Evolutionary conservation across 1,284 basidiomycete species (phyloP).

Genomic region (Volvariella surrecta): DNA sequence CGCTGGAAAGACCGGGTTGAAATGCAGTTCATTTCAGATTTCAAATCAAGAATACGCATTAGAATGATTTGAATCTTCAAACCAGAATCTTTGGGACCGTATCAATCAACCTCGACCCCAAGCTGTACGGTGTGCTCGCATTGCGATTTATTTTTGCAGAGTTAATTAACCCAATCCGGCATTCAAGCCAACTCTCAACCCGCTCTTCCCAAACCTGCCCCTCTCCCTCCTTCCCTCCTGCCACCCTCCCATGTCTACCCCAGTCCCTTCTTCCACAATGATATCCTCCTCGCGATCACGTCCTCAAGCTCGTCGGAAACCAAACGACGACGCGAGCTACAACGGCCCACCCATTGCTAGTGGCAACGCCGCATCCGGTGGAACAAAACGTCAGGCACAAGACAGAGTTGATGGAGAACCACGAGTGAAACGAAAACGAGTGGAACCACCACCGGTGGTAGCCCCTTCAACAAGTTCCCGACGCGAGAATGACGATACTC

Average conservation of each 20-base stretch:
- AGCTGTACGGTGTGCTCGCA: too few species aligned
- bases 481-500: conserved; percentile 24
- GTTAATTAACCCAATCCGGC: too few species aligned
- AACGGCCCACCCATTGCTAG: conserved; percentile 37
- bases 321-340: conserved; percentile 56
- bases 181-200: neutral
- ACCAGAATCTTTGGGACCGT: too few species aligned
- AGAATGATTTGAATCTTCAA: too few species aligned
- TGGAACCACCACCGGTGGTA: conserved; percentile 24
- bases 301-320: conserved; percentile 46
- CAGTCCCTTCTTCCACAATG: conserved; percentile 11
- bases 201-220: too few species aligned
- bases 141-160: too few species aligned
- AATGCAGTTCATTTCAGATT: too few species aligned
- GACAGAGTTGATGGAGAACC: conserved; percentile 60
- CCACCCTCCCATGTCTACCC: conserved; percentile 11
- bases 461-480: conserved; percentile 5
- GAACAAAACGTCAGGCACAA: conserved; percentile 46
- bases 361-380: conserved; percentile 12
- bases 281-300: conserved; percentile 46
- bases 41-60: too few species aligned
- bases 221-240: conserved; percentile 27
- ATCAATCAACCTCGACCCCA: too few species aligned
- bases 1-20: too few species aligned
- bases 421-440: conserved; percentile 60